Evolutionary conservation across 2,329 filamentous ascomycete genomes (phyloP), one percentile per base, ranked within the genome.

Genomic region (Exophiala lecanii-corni): DNA sequence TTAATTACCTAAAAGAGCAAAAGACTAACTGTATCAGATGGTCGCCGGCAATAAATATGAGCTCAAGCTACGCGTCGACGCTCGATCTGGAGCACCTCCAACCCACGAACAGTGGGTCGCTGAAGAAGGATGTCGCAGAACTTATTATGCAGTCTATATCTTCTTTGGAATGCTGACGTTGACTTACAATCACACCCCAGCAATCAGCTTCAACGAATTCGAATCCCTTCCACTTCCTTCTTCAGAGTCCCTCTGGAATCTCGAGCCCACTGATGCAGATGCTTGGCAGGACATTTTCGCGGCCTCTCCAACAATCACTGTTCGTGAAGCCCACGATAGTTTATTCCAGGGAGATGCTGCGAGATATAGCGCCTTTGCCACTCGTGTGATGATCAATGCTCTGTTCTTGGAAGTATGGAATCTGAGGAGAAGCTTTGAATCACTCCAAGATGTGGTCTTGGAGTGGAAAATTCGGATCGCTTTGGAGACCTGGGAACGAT

Each of bases 351-450:
- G 91, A 52, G 88, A 96, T 62, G 79, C 79, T 45, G 79, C 91
- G 39, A 84, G 84, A 57, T 98, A 97, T 73, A 97, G 91, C 61
- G 91, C 91, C 1, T 98, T 97, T 63, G 91, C 89, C 4, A 94
- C 92, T 9, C 87, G 92, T 50, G 88, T 97, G 53, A 94, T 98
- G 87, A 96, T 97, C 75, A 98, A 97, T 60, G 91, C 92, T 9
- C 75, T 98, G 53, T 98, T 97, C 74, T 76, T 98, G 36, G 92
- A 97, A 66, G 91, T 97, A 2, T 98, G 92, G 92, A 94, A 95
- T 62, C 88, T 97, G 72, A 96, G 96, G 78, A 86, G 92, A 60
- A 96, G 88, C 64, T 91, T 91, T n/a, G 89, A 97, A 64, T 89
- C 91, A 38, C 74, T 97, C 30, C 92, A 97, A 68, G 91, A 97